Evolutionary conservation across 805 yeast genomes (phyloP).

Genomic region (Myxozyma kluyveri): DNA sequence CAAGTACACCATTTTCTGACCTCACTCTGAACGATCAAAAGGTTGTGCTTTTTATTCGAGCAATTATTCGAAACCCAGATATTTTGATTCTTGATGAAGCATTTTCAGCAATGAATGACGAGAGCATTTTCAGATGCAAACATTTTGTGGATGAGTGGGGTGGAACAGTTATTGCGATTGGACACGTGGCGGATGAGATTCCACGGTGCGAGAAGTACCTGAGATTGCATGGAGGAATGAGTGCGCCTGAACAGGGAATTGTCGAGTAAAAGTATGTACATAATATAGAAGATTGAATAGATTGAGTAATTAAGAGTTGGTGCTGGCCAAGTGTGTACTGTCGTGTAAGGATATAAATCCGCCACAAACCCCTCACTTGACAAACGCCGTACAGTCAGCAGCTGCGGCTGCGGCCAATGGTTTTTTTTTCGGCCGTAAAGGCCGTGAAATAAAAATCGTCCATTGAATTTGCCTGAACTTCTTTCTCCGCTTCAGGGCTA

Average conservation of each 20-base stretch:
- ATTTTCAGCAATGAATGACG: conserved; percentile 80
- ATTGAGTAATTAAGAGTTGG: too few relatives aligned
- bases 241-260: conserved; percentile 18
- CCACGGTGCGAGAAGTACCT: conserved; percentile 62
- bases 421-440: too few relatives aligned
- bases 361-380: too few relatives aligned
- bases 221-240: conserved; percentile 35
- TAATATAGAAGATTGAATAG: too few relatives aligned
- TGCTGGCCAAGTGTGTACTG: too few relatives aligned
- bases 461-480: too few relatives aligned
- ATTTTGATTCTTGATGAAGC: conserved; percentile 88
- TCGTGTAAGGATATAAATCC: too few relatives aligned
- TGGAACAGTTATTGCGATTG: conserved; percentile 74
- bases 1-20: conserved; percentile 49
- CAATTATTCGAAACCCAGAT: conserved; percentile 73
- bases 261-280: conserved; percentile 3
- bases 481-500: too few relatives aligned
- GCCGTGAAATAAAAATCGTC: too few relatives aligned
- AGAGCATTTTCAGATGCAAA: conserved; percentile 55
- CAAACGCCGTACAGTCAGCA: too few relatives aligned
- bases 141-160: conserved; percentile 52
- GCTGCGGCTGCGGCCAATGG: too few relatives aligned
- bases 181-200: conserved; percentile 79
- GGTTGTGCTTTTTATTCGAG: conserved; percentile 68
- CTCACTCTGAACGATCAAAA: conserved; percentile 74